Evolutionary conservation across 495 filamentous ascomycete species (phyloP).

Genomic region (Aspergillus sclerotiicarbonarius): DNA sequence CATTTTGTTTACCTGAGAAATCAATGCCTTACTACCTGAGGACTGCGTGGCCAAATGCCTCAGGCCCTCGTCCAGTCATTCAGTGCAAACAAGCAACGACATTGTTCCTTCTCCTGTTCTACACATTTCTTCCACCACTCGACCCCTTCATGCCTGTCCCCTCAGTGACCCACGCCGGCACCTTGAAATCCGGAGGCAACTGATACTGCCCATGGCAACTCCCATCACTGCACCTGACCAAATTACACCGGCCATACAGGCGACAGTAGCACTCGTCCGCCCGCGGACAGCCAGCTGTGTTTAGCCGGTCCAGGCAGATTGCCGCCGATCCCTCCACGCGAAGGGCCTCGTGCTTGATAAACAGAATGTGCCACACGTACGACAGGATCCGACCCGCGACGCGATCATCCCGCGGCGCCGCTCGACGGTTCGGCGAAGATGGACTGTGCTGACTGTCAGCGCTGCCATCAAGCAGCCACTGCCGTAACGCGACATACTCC

Average conservation of each 20-base stretch:
- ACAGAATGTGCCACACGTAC: constrained; percentile 46
- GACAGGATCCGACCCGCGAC: constrained; percentile 41
- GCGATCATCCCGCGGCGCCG: constrained; percentile 36
- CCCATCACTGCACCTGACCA: constrained; percentile 28
- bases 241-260: constrained; percentile 39
- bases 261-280: constrained; percentile 46
- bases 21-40: too few species aligned
- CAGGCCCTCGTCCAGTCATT: too few species aligned
- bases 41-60: too few species aligned
- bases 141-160: background rate
- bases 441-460: constrained; percentile 1
- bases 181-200: constrained; percentile 32
- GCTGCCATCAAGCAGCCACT: constrained; percentile 42
- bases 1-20: too few species aligned
- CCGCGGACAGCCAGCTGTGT: constrained; percentile 35
- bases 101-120: too few species aligned
- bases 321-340: constrained; percentile 8
- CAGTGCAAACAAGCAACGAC: too few species aligned
- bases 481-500: constrained; percentile 42
- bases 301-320: constrained; percentile 40
- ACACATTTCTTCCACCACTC: background rate
- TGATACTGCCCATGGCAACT: constrained; percentile 37
- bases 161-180: constrained; percentile 25
- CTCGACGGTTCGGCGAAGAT: constrained; percentile 1
- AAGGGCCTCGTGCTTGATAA: constrained; percentile 35